Base-by-base conservation (phyloP, 495 filamentous ascomycete species). In the Hypoxylon trugodes region DNA sequence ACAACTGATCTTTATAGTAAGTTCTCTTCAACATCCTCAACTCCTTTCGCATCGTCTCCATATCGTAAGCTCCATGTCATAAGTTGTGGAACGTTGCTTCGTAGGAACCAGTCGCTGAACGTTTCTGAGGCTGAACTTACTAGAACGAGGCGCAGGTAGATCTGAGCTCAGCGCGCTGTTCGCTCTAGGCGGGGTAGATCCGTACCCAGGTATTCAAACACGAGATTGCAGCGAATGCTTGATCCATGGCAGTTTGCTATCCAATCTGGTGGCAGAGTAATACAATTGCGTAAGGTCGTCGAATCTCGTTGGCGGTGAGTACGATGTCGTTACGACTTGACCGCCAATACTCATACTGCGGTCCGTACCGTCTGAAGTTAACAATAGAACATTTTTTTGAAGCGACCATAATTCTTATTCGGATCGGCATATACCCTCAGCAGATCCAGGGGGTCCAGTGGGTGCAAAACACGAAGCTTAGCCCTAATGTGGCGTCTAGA, bases 291-390 rank as follows among this genome's bases (percentile, higher is more conserved):
- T 30, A 43, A 61, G 16, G 42, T 18, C 18, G 28, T 12, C 25
- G 9, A 8, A 28, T 26, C 45, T 15, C 16, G 53, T 61, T 52
- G 36, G 63, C 63, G 51, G 47, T 48, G 40, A 66, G 58, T 56
- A 61, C 63, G 51, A 42, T 28, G 22, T 21, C 12, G 42, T 21
- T 25, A n/a, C 37, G 22, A 41, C 13, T 38, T 21, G 18, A 32
- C 18, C 2, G 26, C 18, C 19, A 32, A 25, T 46, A 38, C 16
- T 7, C 26, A 24, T n/a, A 56, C 21, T 50, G 22, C 26, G 43
- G 15, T 50, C 35, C 28, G 26, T 24, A 32, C 6, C 25, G 43
- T 42, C 1, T 50, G 55, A 52, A 32, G 53, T 47, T 32, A 43
- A 38, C 46, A 16, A 6, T 30, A 52, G 4, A 28, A 35, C 32